Percentiles rank a stretch among this genome's conserved stretches.
phyloP scores from a whole-genome alignment of 495 filamentous ascomycete genomes.

The Tetracladium setigerum region DNA sequence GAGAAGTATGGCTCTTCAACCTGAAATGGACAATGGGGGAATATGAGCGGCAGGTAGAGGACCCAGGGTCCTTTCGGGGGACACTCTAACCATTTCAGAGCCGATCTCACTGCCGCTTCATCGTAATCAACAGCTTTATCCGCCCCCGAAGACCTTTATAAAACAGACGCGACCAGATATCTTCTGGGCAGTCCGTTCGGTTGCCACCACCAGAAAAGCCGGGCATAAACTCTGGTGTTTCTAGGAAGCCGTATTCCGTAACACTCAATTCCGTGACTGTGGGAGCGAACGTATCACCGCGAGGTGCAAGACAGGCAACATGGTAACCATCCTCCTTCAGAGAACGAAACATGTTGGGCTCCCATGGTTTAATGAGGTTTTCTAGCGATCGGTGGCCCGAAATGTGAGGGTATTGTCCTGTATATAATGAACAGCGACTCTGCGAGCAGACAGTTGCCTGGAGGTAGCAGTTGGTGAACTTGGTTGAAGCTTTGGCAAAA shows the following conservation, averaged over 20 bases:
- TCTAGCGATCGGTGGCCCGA: slow-evolving; percentile 21
- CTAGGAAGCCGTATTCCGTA: slow-evolving; percentile 24
- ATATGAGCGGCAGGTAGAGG: slow-evolving; percentile 22
- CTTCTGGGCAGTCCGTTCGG: slow-evolving; percentile 4
- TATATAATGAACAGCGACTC: slow-evolving; percentile 22
- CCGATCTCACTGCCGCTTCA: slow-evolving; percentile 21
- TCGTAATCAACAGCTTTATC: slow-evolving; percentile 22
- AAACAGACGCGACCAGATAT: slow-evolving; percentile 19
- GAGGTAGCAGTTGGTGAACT: slow-evolving; percentile 21
- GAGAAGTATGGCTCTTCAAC: slow-evolving; percentile 26
- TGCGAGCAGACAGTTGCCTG: slow-evolving; percentile 25
- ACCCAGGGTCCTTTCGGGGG: slow-evolving; percentile 24
- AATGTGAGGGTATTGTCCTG: slow-evolving; percentile 21
- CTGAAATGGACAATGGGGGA: slow-evolving; percentile 26
- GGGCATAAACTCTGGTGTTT: slow-evolving; percentile 22
- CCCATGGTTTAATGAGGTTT: slow-evolving; percentile 26
- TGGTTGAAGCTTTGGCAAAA: slow-evolving; percentile 12
- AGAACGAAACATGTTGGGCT: slow-evolving; percentile 23
- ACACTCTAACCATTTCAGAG: slow-evolving; percentile 21
- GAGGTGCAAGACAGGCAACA: slow-evolving; percentile 21
- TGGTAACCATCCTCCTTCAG: slow-evolving; percentile 24
- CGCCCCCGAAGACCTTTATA: slow-evolving; percentile 17
- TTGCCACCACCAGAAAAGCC: slow-evolving; percentile 10
- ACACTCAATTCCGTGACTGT: slow-evolving; percentile 22
- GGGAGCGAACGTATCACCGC: slow-evolving; percentile 24